Evolutionary conservation across 352 stramenopile genomes (phyloP).

Genomic region (Stramenopiles sp.): DNA sequence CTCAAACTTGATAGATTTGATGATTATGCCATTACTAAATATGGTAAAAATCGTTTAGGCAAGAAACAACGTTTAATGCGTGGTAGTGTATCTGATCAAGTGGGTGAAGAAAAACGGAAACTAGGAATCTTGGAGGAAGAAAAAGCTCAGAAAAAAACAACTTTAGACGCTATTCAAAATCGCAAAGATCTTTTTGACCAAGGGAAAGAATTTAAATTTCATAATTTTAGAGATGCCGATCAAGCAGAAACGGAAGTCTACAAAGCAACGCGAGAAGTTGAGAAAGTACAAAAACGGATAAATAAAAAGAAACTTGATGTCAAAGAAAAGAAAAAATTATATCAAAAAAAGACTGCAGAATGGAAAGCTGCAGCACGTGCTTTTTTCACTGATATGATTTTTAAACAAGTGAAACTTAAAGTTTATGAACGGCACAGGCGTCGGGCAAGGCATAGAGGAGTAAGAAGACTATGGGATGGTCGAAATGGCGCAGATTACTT

Average conservation of each 20-base stretch:
- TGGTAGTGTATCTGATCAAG: background rate
- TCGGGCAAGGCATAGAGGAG: background rate
- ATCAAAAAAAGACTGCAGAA: background rate
- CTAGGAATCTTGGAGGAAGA: background rate
- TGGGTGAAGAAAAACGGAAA: background rate
- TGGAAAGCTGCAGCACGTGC: background rate
- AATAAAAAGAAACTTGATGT: background rate
- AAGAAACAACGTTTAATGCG: background rate
- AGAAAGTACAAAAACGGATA: background rate
- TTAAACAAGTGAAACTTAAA: background rate
- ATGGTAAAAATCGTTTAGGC: background rate
- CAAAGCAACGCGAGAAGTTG: background rate
- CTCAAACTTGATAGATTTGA: background rate
- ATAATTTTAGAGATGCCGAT: background rate
- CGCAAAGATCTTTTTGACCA: background rate
- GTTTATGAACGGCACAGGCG: background rate
- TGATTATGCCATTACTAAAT: background rate
- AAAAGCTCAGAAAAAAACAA: background rate
- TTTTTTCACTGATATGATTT: background rate
- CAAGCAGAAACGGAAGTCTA: background rate
- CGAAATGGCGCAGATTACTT: background rate
- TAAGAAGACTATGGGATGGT: background rate
- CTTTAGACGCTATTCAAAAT: background rate
- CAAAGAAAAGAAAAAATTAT: background rate
- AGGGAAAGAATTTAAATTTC: background rate